Conservation (phyloP, 257 asterid species). For the Nyctanthes arbortristis region DNA sequence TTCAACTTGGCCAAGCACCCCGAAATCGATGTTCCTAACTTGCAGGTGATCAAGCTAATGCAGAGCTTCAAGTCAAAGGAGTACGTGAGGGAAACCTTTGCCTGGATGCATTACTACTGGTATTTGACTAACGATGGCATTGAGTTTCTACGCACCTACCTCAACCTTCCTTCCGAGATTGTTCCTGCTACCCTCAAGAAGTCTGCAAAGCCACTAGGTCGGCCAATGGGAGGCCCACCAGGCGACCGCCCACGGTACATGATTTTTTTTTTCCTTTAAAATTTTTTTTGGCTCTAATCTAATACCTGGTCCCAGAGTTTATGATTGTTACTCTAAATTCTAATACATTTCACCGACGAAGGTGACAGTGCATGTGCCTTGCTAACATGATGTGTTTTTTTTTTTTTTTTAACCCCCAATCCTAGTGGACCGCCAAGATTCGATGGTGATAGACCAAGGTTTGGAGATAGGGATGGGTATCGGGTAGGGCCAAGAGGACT, state of each 20-base stretch:
- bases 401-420: neutral
- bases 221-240: constrained; percentile 88
- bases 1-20: constrained; percentile 89
- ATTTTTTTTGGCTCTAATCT: neutral
- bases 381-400: neutral
- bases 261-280: neutral
- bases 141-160: constrained; percentile 85
- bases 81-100: constrained; percentile 28
- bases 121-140: constrained; percentile 89
- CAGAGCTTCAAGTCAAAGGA: constrained; percentile 97
- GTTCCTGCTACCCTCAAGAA: constrained; percentile 93
- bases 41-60: constrained; percentile 95
- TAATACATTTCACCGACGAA: neutral
- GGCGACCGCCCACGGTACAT: constrained; percentile 96
- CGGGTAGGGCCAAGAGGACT: constrained; percentile 85
- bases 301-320: neutral
- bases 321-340: neutral
- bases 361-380: neutral
- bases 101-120: constrained; percentile 80
- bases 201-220: constrained; percentile 92
- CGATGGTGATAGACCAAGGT: constrained; percentile 82
- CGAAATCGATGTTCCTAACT: constrained; percentile 84
- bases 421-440: constrained; percentile 85
- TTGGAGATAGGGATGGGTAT: constrained; percentile 87
- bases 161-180: constrained; percentile 90